Percentiles rank a stretch among this genome's conserved stretches.
phyloP scores from a whole-genome alignment of 257 asterid genomes.

The Nicotiana benthamiana region DNA sequence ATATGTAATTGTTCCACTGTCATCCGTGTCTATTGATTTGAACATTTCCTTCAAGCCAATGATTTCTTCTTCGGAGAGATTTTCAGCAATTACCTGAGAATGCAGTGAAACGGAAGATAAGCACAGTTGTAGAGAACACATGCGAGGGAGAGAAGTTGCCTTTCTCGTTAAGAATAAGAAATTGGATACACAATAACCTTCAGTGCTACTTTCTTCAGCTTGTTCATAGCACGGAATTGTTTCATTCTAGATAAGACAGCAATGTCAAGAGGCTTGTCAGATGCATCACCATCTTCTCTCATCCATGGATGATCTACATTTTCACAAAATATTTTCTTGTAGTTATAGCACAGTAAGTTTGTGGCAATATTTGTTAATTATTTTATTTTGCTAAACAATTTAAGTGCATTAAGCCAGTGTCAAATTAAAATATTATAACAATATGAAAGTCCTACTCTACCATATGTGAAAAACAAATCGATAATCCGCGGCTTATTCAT shows the following conservation, averaged over 20 bases:
- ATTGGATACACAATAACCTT: slow-evolving; percentile 33
- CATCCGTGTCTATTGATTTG: slow-evolving; percentile 90
- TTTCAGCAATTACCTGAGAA: slow-evolving; percentile 81
- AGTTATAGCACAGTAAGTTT: not conserved
- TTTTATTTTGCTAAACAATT: no score
- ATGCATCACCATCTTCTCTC: slow-evolving; percentile 95
- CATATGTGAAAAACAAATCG: not conserved
- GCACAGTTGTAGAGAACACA: not conserved
- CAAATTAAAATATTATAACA: not conserved
- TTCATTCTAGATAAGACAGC: slow-evolving; percentile 88
- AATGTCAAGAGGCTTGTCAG: slow-evolving; percentile 85
- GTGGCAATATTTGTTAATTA: no score
- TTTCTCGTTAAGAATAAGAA: not conserved
- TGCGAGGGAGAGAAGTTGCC: not conserved
- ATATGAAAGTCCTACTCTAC: not conserved
- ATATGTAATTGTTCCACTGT: slow-evolving; percentile 80
- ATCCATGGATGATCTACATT: slow-evolving; percentile 89
- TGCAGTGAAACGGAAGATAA: not conserved
- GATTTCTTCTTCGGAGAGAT: slow-evolving; percentile 93
- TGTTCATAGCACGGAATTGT: slow-evolving; percentile 96
- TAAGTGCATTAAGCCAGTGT: not conserved
- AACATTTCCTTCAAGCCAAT: slow-evolving; percentile 95
- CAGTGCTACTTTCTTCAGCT: slow-evolving; percentile 92
- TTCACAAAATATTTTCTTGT: not conserved
- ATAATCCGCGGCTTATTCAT: not conserved